phyloP scores from a whole-genome alignment of 2,329 filamentous ascomycete species.

The Penicillium sp. region DNA sequence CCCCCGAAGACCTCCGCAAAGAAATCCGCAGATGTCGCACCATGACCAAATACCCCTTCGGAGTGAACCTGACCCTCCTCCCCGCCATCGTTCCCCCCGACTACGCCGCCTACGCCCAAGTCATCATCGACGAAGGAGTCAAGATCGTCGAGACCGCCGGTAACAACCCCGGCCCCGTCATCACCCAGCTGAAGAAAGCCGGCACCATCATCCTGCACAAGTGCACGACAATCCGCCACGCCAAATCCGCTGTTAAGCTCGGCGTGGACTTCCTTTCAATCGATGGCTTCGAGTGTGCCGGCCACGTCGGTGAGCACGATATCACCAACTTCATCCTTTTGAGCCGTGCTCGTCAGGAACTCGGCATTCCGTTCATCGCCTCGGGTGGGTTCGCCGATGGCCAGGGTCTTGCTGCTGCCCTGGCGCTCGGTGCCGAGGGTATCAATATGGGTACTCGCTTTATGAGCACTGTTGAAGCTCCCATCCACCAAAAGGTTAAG shows the following conservation, averaged over 20 bases:
- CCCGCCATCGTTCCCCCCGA: conserved; percentile 86
- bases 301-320: conserved; percentile 55
- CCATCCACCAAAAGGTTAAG: conserved; percentile 92
- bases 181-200: conserved; percentile 79
- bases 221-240: conserved; percentile 94
- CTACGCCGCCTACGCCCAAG: conserved; percentile 87
- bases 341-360: conserved; percentile 75
- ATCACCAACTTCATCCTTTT: conserved; percentile 64
- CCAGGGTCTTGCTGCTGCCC: conserved; percentile 83
- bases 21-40: conserved; percentile 85
- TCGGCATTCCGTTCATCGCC: conserved; percentile 88
- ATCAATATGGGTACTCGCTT: conserved; percentile 99
- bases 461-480: conserved; percentile 92
- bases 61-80: conserved; percentile 91
- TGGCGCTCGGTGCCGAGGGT: conserved; percentile 85
- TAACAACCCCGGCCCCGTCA: conserved; percentile 86
- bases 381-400: conserved; percentile 95
- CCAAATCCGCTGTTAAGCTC: conserved; percentile 84
- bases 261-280: conserved; percentile 96
- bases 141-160: conserved; percentile 89
- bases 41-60: conserved; percentile 67
- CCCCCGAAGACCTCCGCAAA: conserved; percentile 84
- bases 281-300: conserved; percentile 96
- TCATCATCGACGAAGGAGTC: conserved; percentile 90
- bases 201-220: conserved; percentile 86